These are phyloP conservation scores for Tricladium varicosporioides DNA, from an alignment of 2,329 filamentous ascomycete species.

Conservation along the genomic window DNA sequence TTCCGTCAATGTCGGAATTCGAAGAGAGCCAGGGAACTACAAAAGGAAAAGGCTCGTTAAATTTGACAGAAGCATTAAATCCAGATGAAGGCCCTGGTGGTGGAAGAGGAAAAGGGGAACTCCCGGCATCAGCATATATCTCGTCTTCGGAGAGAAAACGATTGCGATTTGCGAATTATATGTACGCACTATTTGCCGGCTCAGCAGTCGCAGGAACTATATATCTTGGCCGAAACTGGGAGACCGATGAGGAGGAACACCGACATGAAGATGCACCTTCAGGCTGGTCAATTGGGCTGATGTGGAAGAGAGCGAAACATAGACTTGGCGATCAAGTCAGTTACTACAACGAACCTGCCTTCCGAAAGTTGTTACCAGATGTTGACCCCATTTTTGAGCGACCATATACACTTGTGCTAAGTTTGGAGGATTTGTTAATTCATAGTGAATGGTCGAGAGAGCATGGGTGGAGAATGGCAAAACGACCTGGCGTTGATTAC, in stretches of 20 bases:
- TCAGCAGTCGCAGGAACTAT: slow-evolving; percentile 46
- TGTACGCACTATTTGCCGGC: slow-evolving; percentile 62
- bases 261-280: slow-evolving; percentile 70
- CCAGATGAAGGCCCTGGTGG: slow-evolving; percentile 42
- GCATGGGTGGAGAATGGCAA: slow-evolving; percentile 92
- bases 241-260: slow-evolving; percentile 67
- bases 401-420: slow-evolving; percentile 89
- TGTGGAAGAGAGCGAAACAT: slow-evolving; percentile 78
- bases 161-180: slow-evolving; percentile 70
- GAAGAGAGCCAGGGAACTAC: slow-evolving; percentile 66
- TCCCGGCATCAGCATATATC: slow-evolving; percentile 78
- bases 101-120: slow-evolving; percentile 59
- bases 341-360: slow-evolving; percentile 95
- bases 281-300: slow-evolving; percentile 72
- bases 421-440: slow-evolving; percentile 88
- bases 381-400: slow-evolving; percentile 75
- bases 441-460: slow-evolving; percentile 94
- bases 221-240: slow-evolving; percentile 88
- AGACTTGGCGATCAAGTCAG: slow-evolving; percentile 73
- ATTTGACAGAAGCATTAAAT: slow-evolving; percentile 46
- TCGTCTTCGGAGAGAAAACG: slow-evolving; percentile 86
- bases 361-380: slow-evolving; percentile 87
- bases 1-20: slow-evolving; percentile 83
- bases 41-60: slow-evolving; percentile 36
- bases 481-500: slow-evolving; percentile 93